Percentiles rank a stretch among this genome's conserved stretches.
Evolutionary conservation across 2,329 filamentous ascomycete species (phyloP).

Genomic region (Diaporthe sp.): DNA sequence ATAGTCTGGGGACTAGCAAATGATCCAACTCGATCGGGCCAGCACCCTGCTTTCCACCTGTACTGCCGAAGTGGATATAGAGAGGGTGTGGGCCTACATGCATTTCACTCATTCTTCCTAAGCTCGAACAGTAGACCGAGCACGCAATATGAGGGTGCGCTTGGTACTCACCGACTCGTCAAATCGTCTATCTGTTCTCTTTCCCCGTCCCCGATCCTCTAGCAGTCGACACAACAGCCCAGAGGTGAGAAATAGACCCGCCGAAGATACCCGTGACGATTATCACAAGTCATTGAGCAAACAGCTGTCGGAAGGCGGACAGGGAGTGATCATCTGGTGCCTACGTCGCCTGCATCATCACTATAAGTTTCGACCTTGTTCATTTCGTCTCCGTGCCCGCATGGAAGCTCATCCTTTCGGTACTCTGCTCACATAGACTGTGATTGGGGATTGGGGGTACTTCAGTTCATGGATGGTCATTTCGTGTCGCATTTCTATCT

Average conservation of each 20-base stretch:
- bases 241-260: neutral
- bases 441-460: too few relatives aligned
- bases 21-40: neutral
- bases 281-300: neutral
- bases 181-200: neutral
- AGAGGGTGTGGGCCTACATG: neutral
- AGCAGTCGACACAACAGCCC: neutral
- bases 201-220: neutral
- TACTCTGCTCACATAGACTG: neutral
- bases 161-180: neutral
- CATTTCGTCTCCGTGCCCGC: neutral
- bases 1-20: neutral
- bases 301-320: neutral
- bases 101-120: neutral
- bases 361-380: neutral
- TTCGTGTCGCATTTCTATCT: slow-evolving; percentile 2
- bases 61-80: neutral
- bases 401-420: neutral
- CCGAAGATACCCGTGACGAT: neutral
- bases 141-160: neutral
- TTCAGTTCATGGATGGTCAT: neutral
- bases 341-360: neutral
- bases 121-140: neutral
- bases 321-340: neutral
- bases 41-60: neutral